phyloP scores from a whole-genome alignment of 148 eudicot species.

The Rheum nobile region DNA sequence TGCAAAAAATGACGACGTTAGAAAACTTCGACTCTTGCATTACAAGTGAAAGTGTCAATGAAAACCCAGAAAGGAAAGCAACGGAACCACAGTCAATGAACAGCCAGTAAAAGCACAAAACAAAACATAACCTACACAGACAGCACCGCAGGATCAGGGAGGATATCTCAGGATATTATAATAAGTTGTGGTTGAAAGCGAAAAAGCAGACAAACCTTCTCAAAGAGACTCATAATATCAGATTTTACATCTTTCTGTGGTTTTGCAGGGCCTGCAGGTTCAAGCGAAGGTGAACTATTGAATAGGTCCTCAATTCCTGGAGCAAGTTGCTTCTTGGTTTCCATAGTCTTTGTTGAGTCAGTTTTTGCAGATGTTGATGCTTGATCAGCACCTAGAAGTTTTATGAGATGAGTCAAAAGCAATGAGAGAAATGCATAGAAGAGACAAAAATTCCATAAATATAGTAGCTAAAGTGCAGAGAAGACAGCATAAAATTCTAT shows the following conservation, averaged over 20 bases:
- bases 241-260: constrained; percentile 49
- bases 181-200: background rate
- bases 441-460: background rate
- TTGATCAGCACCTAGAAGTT: constrained; percentile 55
- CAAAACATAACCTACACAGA: background rate
- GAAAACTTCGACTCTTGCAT: no score
- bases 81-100: background rate
- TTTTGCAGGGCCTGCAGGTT: constrained; percentile 22
- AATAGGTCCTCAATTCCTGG: constrained; percentile 69
- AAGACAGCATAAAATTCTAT: background rate
- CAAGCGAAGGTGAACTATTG: constrained; percentile 30
- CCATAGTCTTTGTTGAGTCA: constrained; percentile 30
- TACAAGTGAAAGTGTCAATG: background rate
- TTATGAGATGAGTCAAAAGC: background rate
- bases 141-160: background rate
- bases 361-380: constrained; percentile 47
- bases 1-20: no score
- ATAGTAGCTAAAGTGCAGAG: background rate
- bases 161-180: background rate
- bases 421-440: background rate
- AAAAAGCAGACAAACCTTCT: constrained; percentile 32
- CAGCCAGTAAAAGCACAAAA: background rate
- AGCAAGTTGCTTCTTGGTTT: constrained; percentile 34
- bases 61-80: background rate
- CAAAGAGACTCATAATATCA: constrained; percentile 74